Base-by-base conservation (phyloP, 139 green algal genomes). In the Astrephomene gubernaculifera region DNA sequence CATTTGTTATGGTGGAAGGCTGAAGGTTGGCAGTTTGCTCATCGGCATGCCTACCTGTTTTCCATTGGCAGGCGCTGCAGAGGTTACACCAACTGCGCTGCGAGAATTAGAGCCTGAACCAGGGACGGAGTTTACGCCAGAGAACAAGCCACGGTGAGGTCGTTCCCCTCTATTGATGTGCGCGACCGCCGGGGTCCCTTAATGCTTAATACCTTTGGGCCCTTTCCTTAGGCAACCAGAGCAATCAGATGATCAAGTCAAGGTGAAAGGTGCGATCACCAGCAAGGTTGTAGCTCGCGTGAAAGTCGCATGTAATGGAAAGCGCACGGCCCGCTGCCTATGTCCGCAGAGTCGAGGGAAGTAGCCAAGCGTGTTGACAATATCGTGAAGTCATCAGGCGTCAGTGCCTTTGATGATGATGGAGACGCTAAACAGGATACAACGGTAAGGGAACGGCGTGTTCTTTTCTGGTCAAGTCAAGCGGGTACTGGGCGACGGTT, bases 91-190 rank as follows among this genome's bases (percentile, higher is more conserved):
- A n/a, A 33, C 36, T 35, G 33, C 69, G 35, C 27, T 72, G 12
- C n/a, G 35, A 67, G 24, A 31, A 6, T 52, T 19, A 19, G 35
- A 25, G 27, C 39, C 39, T 38, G 41, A 25, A 25, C 9, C 72
- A 33, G 21, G 31, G 31, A 9, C 72, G 14, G 72, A 80, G 72
- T 80, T 80, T 39, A 80, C 72, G n/a, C 72, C 72, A 24, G 72
- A 80, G 45, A 67, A 29, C 31, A 80, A 80, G 35, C 49, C 49
- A 79, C 41, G 71, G 68, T 75, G 33, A 17, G 52, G 68, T 17
- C 17, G 49, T 57, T 29, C 8, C 60, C 21, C 60, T 35, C 25
- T 35, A 8, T 35, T 44, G 43, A 7, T 25, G 19, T 64, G 71
- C 19, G 43, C 12, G 71, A 79, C 71, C 44, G 43, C 63, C 63